Base-by-base conservation (phyloP, 805 yeast species). In the Kluyveromyces lactis region DNA sequence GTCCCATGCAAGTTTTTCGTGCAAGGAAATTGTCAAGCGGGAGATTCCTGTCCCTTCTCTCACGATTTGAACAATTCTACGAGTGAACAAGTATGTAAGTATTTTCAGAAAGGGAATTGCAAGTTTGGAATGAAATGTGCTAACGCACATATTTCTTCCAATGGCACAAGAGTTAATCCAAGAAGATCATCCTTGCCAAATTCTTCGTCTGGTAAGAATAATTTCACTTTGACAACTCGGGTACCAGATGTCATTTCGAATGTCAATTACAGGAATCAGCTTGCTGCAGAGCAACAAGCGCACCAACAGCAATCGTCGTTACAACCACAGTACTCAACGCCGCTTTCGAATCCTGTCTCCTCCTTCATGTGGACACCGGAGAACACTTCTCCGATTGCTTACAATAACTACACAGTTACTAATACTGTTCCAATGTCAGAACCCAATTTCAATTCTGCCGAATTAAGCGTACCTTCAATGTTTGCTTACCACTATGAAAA, bases 1-100 rank as follows among this genome's bases (percentile, higher is more conserved):
- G 97, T 90, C 23, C 98, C 98, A 2, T 90, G 98, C 62, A 90
- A 90, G 65, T 90, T 90, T 67, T 90, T 71, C 60, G 71, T 76
- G 42, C 96, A 89, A 59, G 97, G 97, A 1, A 77, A 84, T 13
- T 90, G 98, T 60, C 97, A 89, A 61, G 97, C 97, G 1, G 97
- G 97, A 10, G 69, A 67, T 38, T 70, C 90, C 1, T 90, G 98
- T 60, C 96, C 96, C 1, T 90, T 90, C 57, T 79, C 92, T 26
- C 98, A 90, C 58, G 71, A 81, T 34, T 55, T 75, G 38, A 83
- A 80, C 40, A 68, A 73, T 4, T 57, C 69, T n/a, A 63, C 59
- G 8, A 61, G 60, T 6, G 70, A 70, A 36, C 63, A 63, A 39
- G 66, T 67, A 2, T 90, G 98, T 70, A 89, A 87, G 68, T 90